Conservation (phyloP, 2,329 filamentous ascomycete genomes). For the Claviceps cyperi region DNA sequence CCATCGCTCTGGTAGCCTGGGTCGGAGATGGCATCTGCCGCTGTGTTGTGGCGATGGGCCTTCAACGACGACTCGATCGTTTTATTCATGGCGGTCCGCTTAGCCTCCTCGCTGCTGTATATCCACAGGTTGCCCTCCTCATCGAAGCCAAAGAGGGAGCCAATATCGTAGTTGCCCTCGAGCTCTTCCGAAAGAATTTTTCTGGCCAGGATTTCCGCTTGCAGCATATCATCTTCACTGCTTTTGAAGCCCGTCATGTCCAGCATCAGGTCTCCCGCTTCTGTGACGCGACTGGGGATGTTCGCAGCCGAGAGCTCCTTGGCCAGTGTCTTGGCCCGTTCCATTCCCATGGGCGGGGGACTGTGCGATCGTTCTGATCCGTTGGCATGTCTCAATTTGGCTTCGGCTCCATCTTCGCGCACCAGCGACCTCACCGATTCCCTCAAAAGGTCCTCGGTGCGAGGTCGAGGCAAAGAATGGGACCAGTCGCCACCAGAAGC, state of each 20-base stretch:
- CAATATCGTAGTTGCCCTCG: constrained; percentile 91
- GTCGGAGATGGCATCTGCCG: constrained; percentile 75
- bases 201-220: constrained; percentile 83
- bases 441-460: constrained; percentile 41
- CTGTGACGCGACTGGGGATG: constrained; percentile 84
- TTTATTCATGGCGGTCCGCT: constrained; percentile 66
- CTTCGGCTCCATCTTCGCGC: constrained; percentile 21
- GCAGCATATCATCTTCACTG: constrained; percentile 80
- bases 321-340: constrained; percentile 71
- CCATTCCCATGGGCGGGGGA: constrained; percentile 61
- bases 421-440: constrained; percentile 26
- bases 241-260: constrained; percentile 97
- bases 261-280: constrained; percentile 86
- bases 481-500: constrained; percentile 38
- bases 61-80: constrained; percentile 37
- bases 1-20: constrained; percentile 93
- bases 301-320: constrained; percentile 80
- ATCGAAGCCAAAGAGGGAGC: constrained; percentile 85
- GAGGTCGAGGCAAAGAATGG: constrained; percentile 26
- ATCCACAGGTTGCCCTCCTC: constrained; percentile 98
- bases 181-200: constrained; percentile 87
- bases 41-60: constrained; percentile 33
- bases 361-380: constrained; percentile 53
- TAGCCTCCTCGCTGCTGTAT: constrained; percentile 93
- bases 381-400: constrained; percentile 19